Evolutionary conservation across 345 rosid species (phyloP), one percentile per base, ranked within the genome.

Genomic region (Acer campestre): DNA sequence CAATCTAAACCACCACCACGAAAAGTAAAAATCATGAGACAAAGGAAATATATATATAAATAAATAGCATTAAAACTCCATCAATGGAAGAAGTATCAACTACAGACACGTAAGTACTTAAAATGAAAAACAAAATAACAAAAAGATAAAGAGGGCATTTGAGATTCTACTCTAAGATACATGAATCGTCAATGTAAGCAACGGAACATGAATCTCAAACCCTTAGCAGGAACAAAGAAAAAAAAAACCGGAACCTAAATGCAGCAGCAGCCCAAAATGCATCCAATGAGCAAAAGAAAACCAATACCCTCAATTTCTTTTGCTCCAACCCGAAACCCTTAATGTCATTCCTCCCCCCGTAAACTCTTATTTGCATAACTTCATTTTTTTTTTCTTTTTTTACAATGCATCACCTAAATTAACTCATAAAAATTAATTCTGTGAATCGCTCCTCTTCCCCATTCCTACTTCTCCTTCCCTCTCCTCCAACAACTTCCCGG

Each of bases 401-500:
- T 56, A 14, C 65, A 71, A 56, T 75, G 74, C 35, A 66, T 35
- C 58, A 65, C 82, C 61, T 77, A 77, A 68, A 67, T 59, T 40
- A 68, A 68, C 35, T 40, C 11, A 62, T 31, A 13, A 76, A 79
- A 76, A 77, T 87, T 83, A 93, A 71, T 87, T 83, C 69, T 86
- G 88, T 0, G 95, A 77, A 61, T 92, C 98, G 20, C 78, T 83
- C 79, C 86, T 89, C 84, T 88, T 93, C 3, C 74, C 88, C 40
- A 51, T 76, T 61, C 82, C 92, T 56, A 68, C 77, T 51, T 89
- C 97, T 13, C 86, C 88, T 48, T 93, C 98, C 89, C 94, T 89
- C 75, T 81, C 86, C 80, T 89, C 98, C 91, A 95, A 77, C 84
- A 95, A 86, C 85, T 85, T 92, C 46, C 98, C 97, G 0, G 89